Base-by-base conservation (phyloP, 2,329 filamentous ascomycete species). In the Zymoseptoria tritici region DNA sequence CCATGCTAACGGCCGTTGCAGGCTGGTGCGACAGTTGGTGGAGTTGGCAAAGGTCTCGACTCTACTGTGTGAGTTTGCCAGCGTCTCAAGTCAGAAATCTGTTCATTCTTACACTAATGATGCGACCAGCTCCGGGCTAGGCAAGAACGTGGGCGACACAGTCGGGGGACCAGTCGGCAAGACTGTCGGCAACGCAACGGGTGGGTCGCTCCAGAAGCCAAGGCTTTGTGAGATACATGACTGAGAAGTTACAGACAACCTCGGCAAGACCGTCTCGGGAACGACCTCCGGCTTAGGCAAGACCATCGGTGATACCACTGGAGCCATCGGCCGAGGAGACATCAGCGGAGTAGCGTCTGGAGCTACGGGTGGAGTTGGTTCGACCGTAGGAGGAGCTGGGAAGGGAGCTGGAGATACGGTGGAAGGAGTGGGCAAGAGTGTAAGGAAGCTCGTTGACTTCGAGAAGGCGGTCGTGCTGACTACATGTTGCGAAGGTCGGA, bases 241-340 rank as follows among this genome's bases (percentile, higher is more conserved):
- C 0, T 73, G 72, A 3, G 71, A 73, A 67, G 71, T 73, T 0
- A 72, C 76, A 26, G 73, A 74, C 55, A 73, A 77, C 57, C 70
- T 77, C 8, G 77, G 77, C 46, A 76, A 77, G 68, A 78, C 76
- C 4, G 66, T 72, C 6, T 73, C 73, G 0, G 70, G 70, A 9
- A 71, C 76, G 9, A 77, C 76, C 2, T 74, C 73, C 55, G 76
- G 77, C 0, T 58, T 78, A 5, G 75, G 77, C 31, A 72, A 73
- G 4, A 78, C 76, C 0, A 73, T 77, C 3, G 74, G 72, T 13
- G 77, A 78, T 60, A 79, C 77, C 0, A 77, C 76, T 1, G 68
- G 70, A 2, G 76, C 76, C 5, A 56, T 78, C n/a, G 75, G 75
- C 1, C 73, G 70, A 57, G 77, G 76, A 1, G 76, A 79, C 65